Conservation (phyloP, 148 eudicot genomes). For the Nepenthes gracilis region DNA sequence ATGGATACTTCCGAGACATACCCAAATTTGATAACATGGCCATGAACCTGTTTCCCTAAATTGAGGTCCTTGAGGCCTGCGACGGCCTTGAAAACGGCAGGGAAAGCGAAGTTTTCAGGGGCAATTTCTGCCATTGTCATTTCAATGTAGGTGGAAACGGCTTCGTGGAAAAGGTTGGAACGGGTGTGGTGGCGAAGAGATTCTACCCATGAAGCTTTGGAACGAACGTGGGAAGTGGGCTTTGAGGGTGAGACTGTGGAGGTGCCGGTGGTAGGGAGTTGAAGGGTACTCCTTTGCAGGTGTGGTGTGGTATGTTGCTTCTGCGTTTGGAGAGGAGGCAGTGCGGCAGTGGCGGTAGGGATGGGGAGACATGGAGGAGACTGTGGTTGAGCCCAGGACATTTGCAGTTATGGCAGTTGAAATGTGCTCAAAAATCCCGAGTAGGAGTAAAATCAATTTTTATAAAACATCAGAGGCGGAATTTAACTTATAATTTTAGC, state of each 20-base stretch:
- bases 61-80: slow-evolving; percentile 37
- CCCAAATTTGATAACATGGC: slow-evolving; percentile 46
- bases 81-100: slow-evolving; percentile 56
- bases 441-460: too few relatives aligned
- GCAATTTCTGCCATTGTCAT: slow-evolving; percentile 30
- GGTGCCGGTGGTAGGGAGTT: slow-evolving; percentile 3
- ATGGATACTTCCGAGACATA: slow-evolving; percentile 26
- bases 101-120: slow-evolving; percentile 62
- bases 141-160: slow-evolving; percentile 51
- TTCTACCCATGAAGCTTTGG: slow-evolving; percentile 49
- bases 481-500: too few relatives aligned
- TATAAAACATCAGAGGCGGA: too few relatives aligned
- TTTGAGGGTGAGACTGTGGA: slow-evolving; percentile 5
- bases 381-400: too few relatives aligned
- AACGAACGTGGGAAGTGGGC: slow-evolving; percentile 21
- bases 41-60: slow-evolving; percentile 57
- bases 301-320: background rate
- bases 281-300: slow-evolving; percentile 1
- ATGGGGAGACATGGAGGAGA: too few relatives aligned
- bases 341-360: too few relatives aligned
- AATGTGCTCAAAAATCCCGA: too few relatives aligned
- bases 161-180: slow-evolving; percentile 36
- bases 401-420: too few relatives aligned
- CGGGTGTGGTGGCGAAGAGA: slow-evolving; percentile 52
- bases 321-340: background rate